phyloP scores from a whole-genome alignment of 768 basidiomycete species.

The Trametes coccinea region DNA sequence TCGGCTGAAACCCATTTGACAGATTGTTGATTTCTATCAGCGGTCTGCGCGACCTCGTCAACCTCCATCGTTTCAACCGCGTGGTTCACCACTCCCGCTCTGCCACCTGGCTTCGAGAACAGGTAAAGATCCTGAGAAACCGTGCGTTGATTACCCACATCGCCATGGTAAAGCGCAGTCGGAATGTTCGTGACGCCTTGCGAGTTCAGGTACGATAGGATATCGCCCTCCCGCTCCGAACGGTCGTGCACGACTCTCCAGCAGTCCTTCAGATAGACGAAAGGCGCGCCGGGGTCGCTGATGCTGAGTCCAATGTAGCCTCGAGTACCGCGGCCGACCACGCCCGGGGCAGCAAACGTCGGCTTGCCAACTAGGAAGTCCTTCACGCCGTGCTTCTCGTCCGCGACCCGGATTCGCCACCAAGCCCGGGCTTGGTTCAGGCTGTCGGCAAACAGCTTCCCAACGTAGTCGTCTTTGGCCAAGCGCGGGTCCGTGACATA shows the following conservation, averaged over 20 bases:
- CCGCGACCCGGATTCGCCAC: background rate
- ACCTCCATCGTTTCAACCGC: too few relatives aligned
- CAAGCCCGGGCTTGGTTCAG: background rate
- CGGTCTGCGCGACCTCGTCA: too few relatives aligned
- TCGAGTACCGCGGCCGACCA: background rate
- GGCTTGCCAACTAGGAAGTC: constrained; percentile 6
- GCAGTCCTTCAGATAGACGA: constrained; percentile 12
- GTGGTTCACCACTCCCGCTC: too few relatives aligned
- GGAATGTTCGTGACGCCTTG: constrained; percentile 1
- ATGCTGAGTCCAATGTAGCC: background rate
- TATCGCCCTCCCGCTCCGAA: background rate
- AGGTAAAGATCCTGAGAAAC: background rate
- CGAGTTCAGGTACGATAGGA: background rate
- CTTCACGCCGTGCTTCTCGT: background rate
- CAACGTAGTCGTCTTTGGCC: background rate
- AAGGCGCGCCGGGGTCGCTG: background rate
- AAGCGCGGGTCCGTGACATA: background rate
- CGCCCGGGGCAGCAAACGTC: background rate
- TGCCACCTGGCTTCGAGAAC: too few relatives aligned
- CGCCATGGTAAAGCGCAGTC: constrained; percentile 4
- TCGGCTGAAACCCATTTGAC: too few relatives aligned
- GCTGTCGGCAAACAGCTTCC: background rate
- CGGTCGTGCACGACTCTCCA: constrained; percentile 1
- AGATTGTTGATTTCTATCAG: too few relatives aligned
- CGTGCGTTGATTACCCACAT: background rate